These are phyloP conservation scores for Podaxis carcinomalis DNA, from an alignment of 768 basidiomycete species.

Conservation along the genomic window DNA sequence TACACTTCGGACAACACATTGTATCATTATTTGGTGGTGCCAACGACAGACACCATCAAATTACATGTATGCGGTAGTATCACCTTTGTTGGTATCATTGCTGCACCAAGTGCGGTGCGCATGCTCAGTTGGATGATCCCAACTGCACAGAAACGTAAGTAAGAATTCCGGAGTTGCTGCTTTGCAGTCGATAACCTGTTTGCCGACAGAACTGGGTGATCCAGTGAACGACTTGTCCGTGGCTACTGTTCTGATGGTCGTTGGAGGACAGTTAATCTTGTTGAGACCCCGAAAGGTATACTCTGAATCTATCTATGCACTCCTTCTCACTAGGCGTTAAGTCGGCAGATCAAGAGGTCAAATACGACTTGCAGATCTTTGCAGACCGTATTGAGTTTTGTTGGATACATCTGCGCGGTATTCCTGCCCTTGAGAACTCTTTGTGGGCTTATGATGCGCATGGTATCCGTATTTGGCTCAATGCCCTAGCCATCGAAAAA, in stretches of 20 bases:
- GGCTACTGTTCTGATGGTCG: constrained; percentile 94
- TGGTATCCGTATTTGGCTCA: constrained; percentile 90
- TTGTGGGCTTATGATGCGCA: constrained; percentile 96
- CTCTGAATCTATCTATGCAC: not conserved
- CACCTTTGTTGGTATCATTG: constrained; percentile 87
- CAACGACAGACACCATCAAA: constrained; percentile 77
- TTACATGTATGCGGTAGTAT: constrained; percentile 93
- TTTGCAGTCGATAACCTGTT: constrained; percentile 10
- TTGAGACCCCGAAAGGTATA: constrained; percentile 82
- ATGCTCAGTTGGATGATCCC: constrained; percentile 98
- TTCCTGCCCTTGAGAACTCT: constrained; percentile 92
- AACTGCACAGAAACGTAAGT: constrained; percentile 83
- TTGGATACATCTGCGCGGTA: constrained; percentile 96
- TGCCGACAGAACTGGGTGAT: constrained; percentile 80
- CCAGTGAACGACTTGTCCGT: constrained; percentile 89
- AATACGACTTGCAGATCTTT: constrained; percentile 96
- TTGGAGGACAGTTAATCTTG: constrained; percentile 86
- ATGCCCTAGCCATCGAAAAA: constrained; percentile 87
- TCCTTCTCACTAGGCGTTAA: constrained; percentile 24
- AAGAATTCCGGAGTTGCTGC: not conserved
- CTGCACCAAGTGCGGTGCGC: constrained; percentile 76
- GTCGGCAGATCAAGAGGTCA: constrained; percentile 85
- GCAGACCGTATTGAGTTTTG: constrained; percentile 98
- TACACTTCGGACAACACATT: constrained; percentile 94
- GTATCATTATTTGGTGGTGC: constrained; percentile 87